Evolutionary conservation across 768 basidiomycete genomes (phyloP).

Genomic region (Coprinopsis marcescibilis): DNA sequence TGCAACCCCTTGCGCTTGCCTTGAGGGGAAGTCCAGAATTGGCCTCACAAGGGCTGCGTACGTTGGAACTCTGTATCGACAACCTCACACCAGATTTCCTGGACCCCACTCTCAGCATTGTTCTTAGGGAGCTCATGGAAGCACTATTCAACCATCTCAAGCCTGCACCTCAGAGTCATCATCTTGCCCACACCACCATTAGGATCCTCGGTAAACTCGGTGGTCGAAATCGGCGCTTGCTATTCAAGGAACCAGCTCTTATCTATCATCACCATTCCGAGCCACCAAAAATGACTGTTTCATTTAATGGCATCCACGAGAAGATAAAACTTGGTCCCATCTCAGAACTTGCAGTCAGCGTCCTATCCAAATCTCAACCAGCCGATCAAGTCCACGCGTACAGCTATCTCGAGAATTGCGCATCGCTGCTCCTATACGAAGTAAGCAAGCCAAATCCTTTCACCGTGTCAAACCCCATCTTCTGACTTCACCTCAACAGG

Average conservation of each 20-base stretch:
- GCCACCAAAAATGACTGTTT: constrained; percentile 63
- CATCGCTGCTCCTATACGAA: constrained; percentile 70
- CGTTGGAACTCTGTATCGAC: constrained; percentile 98
- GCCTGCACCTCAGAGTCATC: constrained; percentile 83
- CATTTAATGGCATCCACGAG: constrained; percentile 64
- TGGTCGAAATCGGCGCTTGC: constrained; percentile 83
- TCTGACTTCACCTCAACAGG: too few species aligned
- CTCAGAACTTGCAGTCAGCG: constrained; percentile 56
- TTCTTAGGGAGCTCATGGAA: constrained; percentile 90
- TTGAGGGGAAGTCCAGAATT: constrained; percentile 83
- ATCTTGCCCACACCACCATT: constrained; percentile 90
- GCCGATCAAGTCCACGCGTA: constrained; percentile 57
- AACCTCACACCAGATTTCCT: constrained; percentile 97
- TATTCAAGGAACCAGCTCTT: constrained; percentile 75
- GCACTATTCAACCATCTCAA: constrained; percentile 88
- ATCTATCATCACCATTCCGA: constrained; percentile 67
- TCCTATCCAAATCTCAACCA: constrained; percentile 46
- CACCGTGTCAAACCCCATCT: too few species aligned
- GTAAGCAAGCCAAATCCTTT: constrained; percentile 34
- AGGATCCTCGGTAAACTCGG: constrained; percentile 96
- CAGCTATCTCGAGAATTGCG: constrained; percentile 62
- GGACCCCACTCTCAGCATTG: constrained; percentile 90
- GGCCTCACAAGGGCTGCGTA: constrained; percentile 91
- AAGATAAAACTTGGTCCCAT: constrained; percentile 64
- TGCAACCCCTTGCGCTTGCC: constrained; percentile 93